These are phyloP conservation scores for Mycena albidolilacea DNA, from an alignment of 768 basidiomycete species.

Conservation along the genomic window DNA sequence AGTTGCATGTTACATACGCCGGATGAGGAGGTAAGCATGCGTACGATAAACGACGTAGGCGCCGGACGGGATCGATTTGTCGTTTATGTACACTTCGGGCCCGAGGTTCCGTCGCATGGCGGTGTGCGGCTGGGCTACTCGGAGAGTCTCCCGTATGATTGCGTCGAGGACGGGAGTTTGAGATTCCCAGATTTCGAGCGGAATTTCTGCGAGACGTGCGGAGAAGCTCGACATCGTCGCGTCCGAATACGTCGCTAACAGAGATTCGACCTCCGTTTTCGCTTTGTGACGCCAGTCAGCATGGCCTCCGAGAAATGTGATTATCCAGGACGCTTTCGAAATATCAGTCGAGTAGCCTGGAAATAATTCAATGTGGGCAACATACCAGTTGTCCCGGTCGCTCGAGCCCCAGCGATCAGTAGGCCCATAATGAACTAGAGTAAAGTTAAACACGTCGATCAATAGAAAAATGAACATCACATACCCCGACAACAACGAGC, in stretches of 20 bases:
- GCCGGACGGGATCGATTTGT: conserved; percentile 79
- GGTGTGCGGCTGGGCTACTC: conserved; percentile 83
- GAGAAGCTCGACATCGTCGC: conserved; percentile 54
- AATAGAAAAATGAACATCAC: conserved; percentile 40
- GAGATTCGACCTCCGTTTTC: conserved; percentile 69
- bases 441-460: conserved; percentile 33
- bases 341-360: background rate
- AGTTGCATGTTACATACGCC: background rate
- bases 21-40: background rate
- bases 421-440: conserved; percentile 86
- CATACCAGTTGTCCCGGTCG: conserved; percentile 81
- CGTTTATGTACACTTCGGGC: conserved; percentile 77
- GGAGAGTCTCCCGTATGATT: conserved; percentile 82
- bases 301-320: conserved; percentile 80
- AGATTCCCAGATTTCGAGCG: conserved; percentile 79
- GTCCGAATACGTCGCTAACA: conserved; percentile 62
- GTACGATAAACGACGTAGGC: conserved; percentile 80
- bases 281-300: conserved; percentile 76
- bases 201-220: conserved; percentile 68
- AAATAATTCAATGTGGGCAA: background rate
- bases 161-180: conserved; percentile 80
- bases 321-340: conserved; percentile 75
- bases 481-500: conserved; percentile 78
- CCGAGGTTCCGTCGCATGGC: conserved; percentile 88
- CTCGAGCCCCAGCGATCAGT: conserved; percentile 84